Evolutionary conservation across 1,284 basidiomycete genomes (phyloP).

Genomic region (Ustilago nuda): DNA sequence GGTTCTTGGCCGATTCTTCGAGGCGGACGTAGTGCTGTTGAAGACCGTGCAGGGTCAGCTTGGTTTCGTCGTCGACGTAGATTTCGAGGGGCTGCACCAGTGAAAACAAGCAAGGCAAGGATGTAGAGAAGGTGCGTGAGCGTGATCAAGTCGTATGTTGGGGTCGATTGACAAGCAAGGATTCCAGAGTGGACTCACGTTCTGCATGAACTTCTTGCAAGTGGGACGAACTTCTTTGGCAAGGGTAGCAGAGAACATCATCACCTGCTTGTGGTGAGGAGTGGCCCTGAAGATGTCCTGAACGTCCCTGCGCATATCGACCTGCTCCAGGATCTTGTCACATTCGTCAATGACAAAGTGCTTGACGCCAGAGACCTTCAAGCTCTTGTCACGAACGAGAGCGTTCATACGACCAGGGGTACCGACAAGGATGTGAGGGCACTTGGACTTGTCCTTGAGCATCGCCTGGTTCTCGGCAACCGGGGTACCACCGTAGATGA

Average conservation of each 20-base stretch:
- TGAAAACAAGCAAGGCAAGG: background rate
- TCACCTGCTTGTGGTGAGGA: conserved; percentile 99
- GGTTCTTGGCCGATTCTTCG: conserved; percentile 94
- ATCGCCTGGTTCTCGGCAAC: conserved; percentile 93
- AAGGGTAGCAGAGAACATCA: conserved; percentile 99
- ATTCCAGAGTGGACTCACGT: conserved; percentile 77
- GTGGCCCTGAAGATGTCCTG: conserved; percentile 99
- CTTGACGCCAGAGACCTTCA: conserved; percentile 69
- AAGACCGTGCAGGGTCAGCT: conserved; percentile 95
- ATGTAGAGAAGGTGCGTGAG: background rate
- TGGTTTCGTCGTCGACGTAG: conserved; percentile 99
- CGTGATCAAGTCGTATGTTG: background rate
- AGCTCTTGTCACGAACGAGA: conserved; percentile 67
- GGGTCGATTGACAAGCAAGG: background rate
- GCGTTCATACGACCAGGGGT: conserved; percentile 80
- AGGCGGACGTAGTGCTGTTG: conserved; percentile 92
- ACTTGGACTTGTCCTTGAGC: conserved; percentile 94
- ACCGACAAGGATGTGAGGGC: conserved; percentile 98
- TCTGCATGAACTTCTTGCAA: conserved; percentile 99
- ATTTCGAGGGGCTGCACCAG: conserved; percentile 89
- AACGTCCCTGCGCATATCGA: conserved; percentile 99
- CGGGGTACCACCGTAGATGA: conserved; percentile 97
- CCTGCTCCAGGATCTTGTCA: conserved; percentile 99
- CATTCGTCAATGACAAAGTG: conserved; percentile 99
- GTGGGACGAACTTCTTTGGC: conserved; percentile 96